Conservation (phyloP, 306 rosid genomes). For the Astragalus membranaceus region DNA sequence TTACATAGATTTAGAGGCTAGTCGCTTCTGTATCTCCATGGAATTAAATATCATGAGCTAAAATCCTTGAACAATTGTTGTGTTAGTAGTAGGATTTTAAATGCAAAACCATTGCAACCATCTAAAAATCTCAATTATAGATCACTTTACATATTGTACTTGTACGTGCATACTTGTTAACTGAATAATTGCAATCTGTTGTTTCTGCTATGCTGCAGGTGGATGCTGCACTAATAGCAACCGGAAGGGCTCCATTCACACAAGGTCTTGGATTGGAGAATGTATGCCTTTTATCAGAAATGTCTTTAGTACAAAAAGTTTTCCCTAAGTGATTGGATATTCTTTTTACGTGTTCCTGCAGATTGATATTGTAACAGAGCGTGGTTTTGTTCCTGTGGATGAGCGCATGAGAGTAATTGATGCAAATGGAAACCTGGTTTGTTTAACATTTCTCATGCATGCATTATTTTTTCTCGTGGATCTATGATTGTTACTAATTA, state of each 20-base stretch:
- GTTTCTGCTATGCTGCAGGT: slow-evolving; percentile 49
- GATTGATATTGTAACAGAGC: slow-evolving; percentile 76
- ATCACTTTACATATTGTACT: not conserved
- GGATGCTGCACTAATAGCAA: slow-evolving; percentile 93
- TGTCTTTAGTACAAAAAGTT: not conserved
- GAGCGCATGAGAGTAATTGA: slow-evolving; percentile 82
- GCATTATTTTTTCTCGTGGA: not conserved
- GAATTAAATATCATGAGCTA: not conserved
- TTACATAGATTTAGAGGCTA: not conserved
- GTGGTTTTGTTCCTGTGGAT: slow-evolving; percentile 91
- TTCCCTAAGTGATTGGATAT: not conserved
- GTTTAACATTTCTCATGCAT: slow-evolving; percentile 15
- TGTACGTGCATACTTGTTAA: not conserved
- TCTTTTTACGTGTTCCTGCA: slow-evolving; percentile 29
- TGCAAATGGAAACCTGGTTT: slow-evolving; percentile 75
- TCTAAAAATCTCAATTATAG: not conserved
- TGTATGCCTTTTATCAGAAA: slow-evolving; percentile 41
- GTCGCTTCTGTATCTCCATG: not conserved
- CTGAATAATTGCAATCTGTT: not conserved
- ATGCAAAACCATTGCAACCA: not conserved
- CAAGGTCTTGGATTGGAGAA: slow-evolving; percentile 92
- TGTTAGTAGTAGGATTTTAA: not conserved
- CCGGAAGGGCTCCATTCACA: slow-evolving; percentile 98
- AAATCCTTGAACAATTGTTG: not conserved
- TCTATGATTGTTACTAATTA: slow-evolving; percentile 17